Percentiles rank a stretch among this genome's conserved stretches.
phyloP scores from a whole-genome alignment of 2,329 filamentous ascomycete genomes.

The Arthrinium puccinioides region DNA sequence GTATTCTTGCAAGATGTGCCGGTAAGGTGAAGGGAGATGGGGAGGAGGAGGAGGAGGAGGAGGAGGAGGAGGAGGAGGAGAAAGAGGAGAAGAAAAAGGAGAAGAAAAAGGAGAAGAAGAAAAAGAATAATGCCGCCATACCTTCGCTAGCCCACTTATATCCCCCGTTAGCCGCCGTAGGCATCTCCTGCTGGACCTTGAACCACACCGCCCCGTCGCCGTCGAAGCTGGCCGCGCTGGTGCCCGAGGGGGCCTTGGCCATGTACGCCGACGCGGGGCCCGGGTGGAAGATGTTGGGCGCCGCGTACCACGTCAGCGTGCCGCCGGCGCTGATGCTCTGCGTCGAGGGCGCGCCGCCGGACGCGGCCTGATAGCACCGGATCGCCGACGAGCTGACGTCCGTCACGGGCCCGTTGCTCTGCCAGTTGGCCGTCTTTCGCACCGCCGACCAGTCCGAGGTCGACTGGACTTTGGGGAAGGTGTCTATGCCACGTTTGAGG shows the following conservation, averaged over 20 bases:
- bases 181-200: constrained; percentile 34
- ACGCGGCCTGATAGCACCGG: constrained; percentile 40
- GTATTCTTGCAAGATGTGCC: not conserved
- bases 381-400: constrained; percentile 38
- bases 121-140: constrained; percentile 11
- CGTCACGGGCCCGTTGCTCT: constrained; percentile 35
- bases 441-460: constrained; percentile 24
- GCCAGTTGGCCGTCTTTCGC: constrained; percentile 35
- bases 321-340: constrained; percentile 29
- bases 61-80: constrained; percentile 1
- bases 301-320: constrained; percentile 31
- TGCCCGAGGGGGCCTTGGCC: constrained; percentile 29
- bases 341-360: constrained; percentile 28
- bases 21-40: not conserved
- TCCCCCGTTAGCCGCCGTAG: constrained; percentile 20
- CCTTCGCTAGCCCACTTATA: constrained; percentile 30
- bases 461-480: constrained; percentile 21
- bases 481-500: too few species aligned
- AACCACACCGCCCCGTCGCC: constrained; percentile 32
- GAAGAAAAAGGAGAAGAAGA: not conserved
- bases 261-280: constrained; percentile 32
- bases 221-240: constrained; percentile 27
- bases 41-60: not conserved
- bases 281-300: constrained; percentile 29
- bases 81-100: constrained; percentile 2